A percentile compares a stretch with the other conserved stretches of the same genome.
Conservation (phyloP, 2,329 filamentous ascomycete species). For the Venturiaceae sp. region DNA sequence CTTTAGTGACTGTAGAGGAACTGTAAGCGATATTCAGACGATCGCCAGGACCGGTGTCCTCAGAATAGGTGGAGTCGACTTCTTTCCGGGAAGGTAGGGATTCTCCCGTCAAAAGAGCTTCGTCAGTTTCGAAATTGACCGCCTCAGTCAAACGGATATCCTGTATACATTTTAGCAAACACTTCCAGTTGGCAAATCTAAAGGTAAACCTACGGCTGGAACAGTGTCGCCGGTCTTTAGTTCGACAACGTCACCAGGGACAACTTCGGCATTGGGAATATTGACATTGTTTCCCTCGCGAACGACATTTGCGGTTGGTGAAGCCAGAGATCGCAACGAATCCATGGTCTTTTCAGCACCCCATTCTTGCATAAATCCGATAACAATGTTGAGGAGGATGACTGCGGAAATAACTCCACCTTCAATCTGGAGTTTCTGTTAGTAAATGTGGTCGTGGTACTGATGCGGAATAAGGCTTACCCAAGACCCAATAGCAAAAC, state of each 20-base stretch:
- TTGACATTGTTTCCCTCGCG: conserved; percentile 25
- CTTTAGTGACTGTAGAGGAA: conserved; percentile 62
- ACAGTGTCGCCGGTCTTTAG: conserved; percentile 15
- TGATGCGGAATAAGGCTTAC: background rate
- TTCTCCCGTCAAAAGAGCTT: conserved; percentile 65
- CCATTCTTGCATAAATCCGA: conserved; percentile 45
- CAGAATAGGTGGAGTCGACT: conserved; percentile 36
- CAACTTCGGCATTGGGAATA: conserved; percentile 26
- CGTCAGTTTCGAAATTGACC: conserved; percentile 68
- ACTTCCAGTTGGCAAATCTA: background rate
- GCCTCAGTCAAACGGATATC: conserved; percentile 45
- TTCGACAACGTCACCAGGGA: conserved; percentile 28
- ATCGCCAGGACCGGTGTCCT: conserved; percentile 38
- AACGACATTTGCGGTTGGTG: conserved; percentile 27
- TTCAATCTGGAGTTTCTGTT: conserved; percentile 42
- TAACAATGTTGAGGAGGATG: conserved; percentile 57
- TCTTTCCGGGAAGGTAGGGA: conserved; percentile 59
- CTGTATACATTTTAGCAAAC: background rate
- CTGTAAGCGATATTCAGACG: conserved; percentile 63
- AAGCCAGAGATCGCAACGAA: conserved; percentile 29
- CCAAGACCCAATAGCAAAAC: conserved; percentile 51
- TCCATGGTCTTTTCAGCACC: conserved; percentile 31
- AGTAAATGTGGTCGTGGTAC: background rate
- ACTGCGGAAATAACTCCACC: conserved; percentile 54
- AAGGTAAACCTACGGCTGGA: conserved; percentile 1